Conservation (phyloP, 305 asterid genomes). For the Euphrasia arctica region DNA sequence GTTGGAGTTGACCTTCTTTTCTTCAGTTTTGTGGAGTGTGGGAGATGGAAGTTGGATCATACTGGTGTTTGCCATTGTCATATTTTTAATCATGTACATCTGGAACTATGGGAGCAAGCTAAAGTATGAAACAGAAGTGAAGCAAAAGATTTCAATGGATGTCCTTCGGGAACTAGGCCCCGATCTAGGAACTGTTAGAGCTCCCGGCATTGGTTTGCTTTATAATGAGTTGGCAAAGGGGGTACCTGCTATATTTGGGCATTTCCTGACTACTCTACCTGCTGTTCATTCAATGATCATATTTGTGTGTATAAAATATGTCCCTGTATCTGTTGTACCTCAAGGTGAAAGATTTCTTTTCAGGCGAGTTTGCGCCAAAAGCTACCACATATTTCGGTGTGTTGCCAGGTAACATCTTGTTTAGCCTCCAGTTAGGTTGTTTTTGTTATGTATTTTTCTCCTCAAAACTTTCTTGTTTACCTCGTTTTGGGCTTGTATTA, state of each 20-base stretch:
- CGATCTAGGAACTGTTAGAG: slow-evolving; percentile 88
- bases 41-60: slow-evolving; percentile 99
- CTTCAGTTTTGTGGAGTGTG: slow-evolving; percentile 91
- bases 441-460: slow-evolving; percentile 8
- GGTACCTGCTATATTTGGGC: slow-evolving; percentile 94
- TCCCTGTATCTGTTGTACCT: slow-evolving; percentile 93
- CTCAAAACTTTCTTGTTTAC: slow-evolving; percentile 23
- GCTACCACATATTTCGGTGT: slow-evolving; percentile 97
- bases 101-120: slow-evolving; percentile 99
- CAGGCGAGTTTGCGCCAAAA: slow-evolving; percentile 88
- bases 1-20: slow-evolving; percentile 79
- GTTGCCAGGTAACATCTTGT: slow-evolving; percentile 76
- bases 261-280: slow-evolving; percentile 90
- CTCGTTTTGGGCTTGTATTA: slow-evolving; percentile 4
- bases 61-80: slow-evolving; percentile 76
- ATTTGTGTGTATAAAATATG: slow-evolving; percentile 94
- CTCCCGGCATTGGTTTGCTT: slow-evolving; percentile 97
- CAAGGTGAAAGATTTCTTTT: slow-evolving; percentile 93
- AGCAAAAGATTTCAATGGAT: slow-evolving; percentile 87
- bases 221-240: slow-evolving; percentile 98
- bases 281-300: slow-evolving; percentile 99
- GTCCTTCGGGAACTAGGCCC: slow-evolving; percentile 88
- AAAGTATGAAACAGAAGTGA: slow-evolving; percentile 94
- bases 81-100: slow-evolving; percentile 84
- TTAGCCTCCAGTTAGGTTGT: slow-evolving; percentile 8